phyloP scores from a whole-genome alignment of 139 green algal species.

The Micromonas commoda region DNA sequence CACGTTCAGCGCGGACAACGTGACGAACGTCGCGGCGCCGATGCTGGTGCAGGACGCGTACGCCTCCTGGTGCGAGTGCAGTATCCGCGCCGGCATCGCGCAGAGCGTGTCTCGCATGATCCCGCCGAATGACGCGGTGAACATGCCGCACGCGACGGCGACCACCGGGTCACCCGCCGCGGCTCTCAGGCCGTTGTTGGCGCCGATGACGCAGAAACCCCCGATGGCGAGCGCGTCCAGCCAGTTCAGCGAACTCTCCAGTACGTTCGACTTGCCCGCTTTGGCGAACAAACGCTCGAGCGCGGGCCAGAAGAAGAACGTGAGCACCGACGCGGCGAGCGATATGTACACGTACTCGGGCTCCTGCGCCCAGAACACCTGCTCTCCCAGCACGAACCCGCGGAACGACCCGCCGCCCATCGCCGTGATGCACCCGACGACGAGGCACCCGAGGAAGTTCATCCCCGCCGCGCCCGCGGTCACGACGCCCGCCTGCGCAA shows the following conservation, averaged over 20 bases:
- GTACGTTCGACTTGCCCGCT: not conserved
- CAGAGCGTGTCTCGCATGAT: constrained; percentile 26
- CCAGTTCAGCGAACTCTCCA: constrained; percentile 16
- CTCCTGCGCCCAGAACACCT: constrained; percentile 28
- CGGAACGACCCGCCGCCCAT: constrained; percentile 31
- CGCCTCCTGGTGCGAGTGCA: constrained; percentile 25
- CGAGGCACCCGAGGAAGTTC: constrained; percentile 28
- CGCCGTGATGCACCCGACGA: constrained; percentile 33
- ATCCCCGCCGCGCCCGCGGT: constrained; percentile 20
- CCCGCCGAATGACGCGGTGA: constrained; percentile 30
- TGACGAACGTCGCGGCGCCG: not conserved
- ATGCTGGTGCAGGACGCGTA: constrained; percentile 4
- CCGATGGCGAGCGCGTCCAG: constrained; percentile 26
- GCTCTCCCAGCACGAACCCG: constrained; percentile 17
- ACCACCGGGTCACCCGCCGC: not conserved
- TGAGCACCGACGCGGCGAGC: not conserved
- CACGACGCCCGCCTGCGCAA: constrained; percentile 17
- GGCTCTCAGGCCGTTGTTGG: constrained; percentile 10
- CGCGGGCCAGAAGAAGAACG: constrained; percentile 27
- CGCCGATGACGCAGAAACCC: constrained; percentile 29
- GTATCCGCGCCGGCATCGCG: constrained; percentile 16
- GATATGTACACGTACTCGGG: constrained; percentile 26
- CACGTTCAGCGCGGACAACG: not conserved
- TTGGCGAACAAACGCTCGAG: not conserved
- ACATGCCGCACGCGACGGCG: constrained; percentile 13